Evolutionary conservation across 176 grass and related monocot genomes (phyloP), one percentile per base, ranked within the genome.

Genomic region (Paspalum vaginatum): DNA sequence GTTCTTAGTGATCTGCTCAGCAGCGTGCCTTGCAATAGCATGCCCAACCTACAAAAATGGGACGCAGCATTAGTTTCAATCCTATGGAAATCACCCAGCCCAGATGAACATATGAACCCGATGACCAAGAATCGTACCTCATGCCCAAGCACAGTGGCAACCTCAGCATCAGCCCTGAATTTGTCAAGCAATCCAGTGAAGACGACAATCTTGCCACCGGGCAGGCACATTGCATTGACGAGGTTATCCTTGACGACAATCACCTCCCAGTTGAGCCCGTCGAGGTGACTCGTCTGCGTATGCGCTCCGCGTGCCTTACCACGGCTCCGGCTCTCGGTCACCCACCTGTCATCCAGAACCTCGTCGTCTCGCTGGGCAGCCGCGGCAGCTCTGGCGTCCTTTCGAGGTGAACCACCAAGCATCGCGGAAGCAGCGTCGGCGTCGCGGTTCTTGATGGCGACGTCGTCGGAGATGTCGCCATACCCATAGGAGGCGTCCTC

Each of bases 221-320:
- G 92, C 70, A 98, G 81, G 83, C 96, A 98, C 63, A 93, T 87
- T 27, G 96, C 96, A 86, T 95, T 98, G 20, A 91, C 68, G 1
- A 71, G 46, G 26, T 91, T 59, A 55, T 98, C 92, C 39, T 54
- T 87, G 18, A 98, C 96, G 69, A 98, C 96, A 11, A 98, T 81
- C 18, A 98, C 86, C 86, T 98, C 92, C 96, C 96, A 98, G 78
- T 95, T 95, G 57, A 98, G 73, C 20, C 84, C 81, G 11, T 98
- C 88, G 37, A 98, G 82, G 76, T 95, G 92, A 69, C 55, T 85
- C 4, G 88, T 95, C 67, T 80, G 69, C 3, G 84, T 41, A 27
- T 90, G 73, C 20, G 74, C 58, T 15, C 85, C 80, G 11, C 54
- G 68, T 7, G 74, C 83, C 83, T 92, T 88, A 0, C 89, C 85